Percentiles rank a stretch among this genome's conserved stretches.
These are phyloP conservation scores for Hanseniaspora guilliermondii DNA, from an alignment of 805 yeast genomes.

Conservation along the genomic window DNA sequence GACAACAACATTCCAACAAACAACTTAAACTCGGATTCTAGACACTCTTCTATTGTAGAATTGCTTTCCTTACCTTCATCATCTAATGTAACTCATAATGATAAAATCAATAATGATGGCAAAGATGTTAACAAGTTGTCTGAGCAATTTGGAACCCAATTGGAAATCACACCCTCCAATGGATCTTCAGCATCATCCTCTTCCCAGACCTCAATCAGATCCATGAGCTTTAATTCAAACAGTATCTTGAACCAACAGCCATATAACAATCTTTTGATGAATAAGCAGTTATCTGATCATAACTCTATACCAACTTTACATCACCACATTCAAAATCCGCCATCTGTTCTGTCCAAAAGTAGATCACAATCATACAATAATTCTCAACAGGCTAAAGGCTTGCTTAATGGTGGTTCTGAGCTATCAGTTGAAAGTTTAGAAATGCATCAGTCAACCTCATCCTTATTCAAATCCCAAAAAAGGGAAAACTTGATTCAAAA, in stretches of 20 bases:
- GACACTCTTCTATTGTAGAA: constrained; percentile 13
- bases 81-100: neutral
- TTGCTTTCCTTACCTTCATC: constrained; percentile 10
- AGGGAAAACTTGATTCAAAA: constrained; percentile 14
- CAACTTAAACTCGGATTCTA: constrained; percentile 2
- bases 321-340: constrained; percentile 6
- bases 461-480: constrained; percentile 14
- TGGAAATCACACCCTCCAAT: neutral
- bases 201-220: constrained; percentile 4
- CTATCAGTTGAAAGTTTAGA: neutral
- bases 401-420: neutral
- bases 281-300: neutral
- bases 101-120: neutral
- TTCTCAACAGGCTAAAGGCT: neutral
- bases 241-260: neutral
- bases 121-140: neutral
- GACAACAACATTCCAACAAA: neutral
- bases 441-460: constrained; percentile 14
- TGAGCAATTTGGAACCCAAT: neutral
- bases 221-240: neutral
- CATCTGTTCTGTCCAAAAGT: constrained; percentile 8
- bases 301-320: neutral
- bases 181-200: constrained; percentile 4
- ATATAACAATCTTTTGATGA: neutral
- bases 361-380: constrained; percentile 1